Conservation (phyloP, 768 basidiomycete genomes). For the Mycena rebaudengoi region DNA sequence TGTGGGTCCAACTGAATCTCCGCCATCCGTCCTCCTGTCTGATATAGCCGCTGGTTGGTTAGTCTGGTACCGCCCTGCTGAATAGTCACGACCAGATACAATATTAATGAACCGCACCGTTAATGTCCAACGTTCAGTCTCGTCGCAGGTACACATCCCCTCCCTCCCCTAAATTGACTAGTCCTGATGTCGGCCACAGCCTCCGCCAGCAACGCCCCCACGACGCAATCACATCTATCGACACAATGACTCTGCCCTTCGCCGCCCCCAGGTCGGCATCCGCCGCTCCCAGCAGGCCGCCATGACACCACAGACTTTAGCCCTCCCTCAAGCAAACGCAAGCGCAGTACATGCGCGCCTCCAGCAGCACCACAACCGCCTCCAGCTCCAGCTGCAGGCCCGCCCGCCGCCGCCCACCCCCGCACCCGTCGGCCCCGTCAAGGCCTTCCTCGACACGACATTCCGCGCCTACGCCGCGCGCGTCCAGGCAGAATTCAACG, state of each 20-base stretch:
- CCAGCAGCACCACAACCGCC: slow-evolving; percentile 20
- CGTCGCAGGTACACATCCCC: slow-evolving; percentile 9
- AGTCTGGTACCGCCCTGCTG: not conserved
- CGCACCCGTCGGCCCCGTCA: slow-evolving; percentile 11
- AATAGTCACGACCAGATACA: slow-evolving; percentile 13
- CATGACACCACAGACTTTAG: not conserved
- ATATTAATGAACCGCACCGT: slow-evolving; percentile 20
- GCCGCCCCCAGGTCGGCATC: slow-evolving; percentile 2
- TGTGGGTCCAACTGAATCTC: slow-evolving; percentile 19
- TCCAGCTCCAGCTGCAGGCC: slow-evolving; percentile 23
- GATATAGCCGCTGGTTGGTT: slow-evolving; percentile 22
- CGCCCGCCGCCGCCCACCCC: not conserved
- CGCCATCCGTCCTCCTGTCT: not conserved
- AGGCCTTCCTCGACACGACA: slow-evolving; percentile 37
- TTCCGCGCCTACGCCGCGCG: slow-evolving; percentile 41
- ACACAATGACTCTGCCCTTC: not conserved
- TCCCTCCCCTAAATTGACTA: too few species aligned
- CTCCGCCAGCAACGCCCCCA: slow-evolving; percentile 15
- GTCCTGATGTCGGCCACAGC: slow-evolving; percentile 6
- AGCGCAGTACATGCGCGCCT: slow-evolving; percentile 23
- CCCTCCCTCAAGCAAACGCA: slow-evolving; percentile 21
- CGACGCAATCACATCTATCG: not conserved
- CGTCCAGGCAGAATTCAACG: slow-evolving; percentile 37
- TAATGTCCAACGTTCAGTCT: slow-evolving; percentile 17
- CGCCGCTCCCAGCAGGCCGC: not conserved